Base-by-base conservation (phyloP, 2,329 filamentous ascomycete species). In the Diaporthe capsici region DNA sequence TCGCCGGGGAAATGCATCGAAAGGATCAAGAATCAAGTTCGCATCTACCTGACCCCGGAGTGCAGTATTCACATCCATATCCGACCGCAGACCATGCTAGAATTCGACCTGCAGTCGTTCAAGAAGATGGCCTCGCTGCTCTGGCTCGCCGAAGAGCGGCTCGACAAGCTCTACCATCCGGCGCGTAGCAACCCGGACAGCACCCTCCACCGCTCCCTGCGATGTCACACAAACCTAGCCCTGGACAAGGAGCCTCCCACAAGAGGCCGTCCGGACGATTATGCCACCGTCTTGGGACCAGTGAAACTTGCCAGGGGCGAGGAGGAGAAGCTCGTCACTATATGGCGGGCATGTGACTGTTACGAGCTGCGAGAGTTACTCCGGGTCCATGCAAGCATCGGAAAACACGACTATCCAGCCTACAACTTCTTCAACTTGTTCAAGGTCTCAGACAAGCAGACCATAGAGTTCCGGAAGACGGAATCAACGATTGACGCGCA, bases 381-480 rank as follows among this genome's bases (percentile, higher is more conserved):
- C 6, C 44, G 44, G 0, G 4, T 39, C 3, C 44, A 68, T 6
- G 20, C 22, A 4, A 53, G 13, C 44, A 9, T 25, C 1, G 63
- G 63, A 5, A 51, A 68, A 12, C 63, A 68, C 8, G 63, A 37
- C 22, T 17, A 3, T 7, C 28, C 31, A 9, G 44, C 44, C 1
- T 68, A 68, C 47, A 68, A 68, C 28, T 68, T 68, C 20, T 68
- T 51, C 63, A 68, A 68, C 31, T 2, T 68, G 5, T 53, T 51
- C 31, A 34, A 25, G 44, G 22, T 20, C 1, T 68, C 63, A 7
- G 10, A 34, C 6, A 68, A 68, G 44, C 28, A 51, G 31, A 68
- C 63, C 1, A 53, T 68, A 1, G 63, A 68, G 47, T 68, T 68
- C 20, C 44, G 63, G 0, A 68, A 68, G 31, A 68, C 31, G 1